Conservation (phyloP, 192 early-diverging fungal genomes). For the Coemansia furcata region DNA sequence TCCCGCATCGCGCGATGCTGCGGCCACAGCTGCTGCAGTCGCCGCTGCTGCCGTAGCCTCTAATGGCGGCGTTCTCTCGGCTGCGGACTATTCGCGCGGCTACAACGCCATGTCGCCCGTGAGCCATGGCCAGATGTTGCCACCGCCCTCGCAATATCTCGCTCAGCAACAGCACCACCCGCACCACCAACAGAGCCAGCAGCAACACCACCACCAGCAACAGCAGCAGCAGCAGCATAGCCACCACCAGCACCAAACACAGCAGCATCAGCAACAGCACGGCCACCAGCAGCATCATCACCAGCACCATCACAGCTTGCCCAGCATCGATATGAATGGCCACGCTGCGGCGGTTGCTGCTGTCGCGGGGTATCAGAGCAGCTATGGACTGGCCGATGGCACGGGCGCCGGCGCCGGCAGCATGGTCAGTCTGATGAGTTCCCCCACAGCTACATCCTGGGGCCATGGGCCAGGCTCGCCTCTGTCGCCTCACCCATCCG, state of each 20-base stretch:
- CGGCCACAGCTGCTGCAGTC: conserved; percentile 32
- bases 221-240: conserved; percentile 2
- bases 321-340: conserved; percentile 52
- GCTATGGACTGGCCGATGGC: conserved; percentile 51
- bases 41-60: conserved; percentile 29
- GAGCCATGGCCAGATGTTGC: conserved; percentile 44
- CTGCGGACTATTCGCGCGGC: conserved; percentile 41
- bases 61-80: conserved; percentile 22
- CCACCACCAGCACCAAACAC: conserved; percentile 6
- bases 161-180: conserved; percentile 21
- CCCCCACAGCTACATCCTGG: conserved; percentile 45
- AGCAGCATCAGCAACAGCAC: conserved; percentile 18
- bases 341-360: conserved; percentile 35
- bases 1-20: conserved; percentile 42
- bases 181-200: conserved; percentile 23
- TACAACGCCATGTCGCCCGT: conserved; percentile 45
- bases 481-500: conserved; percentile 31
- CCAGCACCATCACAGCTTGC: conserved; percentile 45
- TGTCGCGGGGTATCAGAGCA: conserved; percentile 47
- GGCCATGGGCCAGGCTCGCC: conserved; percentile 37
- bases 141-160: conserved; percentile 42
- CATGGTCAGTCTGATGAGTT: conserved; percentile 47
- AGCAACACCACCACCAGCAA: conserved; percentile 2
- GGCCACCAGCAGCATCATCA: conserved; percentile 25
- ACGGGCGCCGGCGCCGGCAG: conserved; percentile 26